Evolutionary conservation across 768 basidiomycete genomes (phyloP).

Genomic region (Hydnum rufescens): DNA sequence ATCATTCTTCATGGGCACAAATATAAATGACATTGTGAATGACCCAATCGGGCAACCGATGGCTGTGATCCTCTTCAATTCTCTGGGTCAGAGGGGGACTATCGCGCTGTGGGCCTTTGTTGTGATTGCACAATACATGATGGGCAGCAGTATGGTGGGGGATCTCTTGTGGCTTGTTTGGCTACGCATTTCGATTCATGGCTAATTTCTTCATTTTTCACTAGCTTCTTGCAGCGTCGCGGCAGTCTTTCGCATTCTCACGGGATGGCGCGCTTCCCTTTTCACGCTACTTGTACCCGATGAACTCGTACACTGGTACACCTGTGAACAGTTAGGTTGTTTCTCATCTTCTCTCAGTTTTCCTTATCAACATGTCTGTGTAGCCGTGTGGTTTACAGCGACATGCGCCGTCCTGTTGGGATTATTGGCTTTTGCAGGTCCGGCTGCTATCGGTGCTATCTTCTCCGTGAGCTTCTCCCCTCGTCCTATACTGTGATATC

Average conservation of each 20-base stretch:
- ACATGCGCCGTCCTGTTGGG: constrained; percentile 26
- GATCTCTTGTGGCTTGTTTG: too few relatives aligned
- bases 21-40: constrained; percentile 27
- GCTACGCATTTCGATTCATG: background rate
- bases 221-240: constrained; percentile 25
- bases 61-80: constrained; percentile 32
- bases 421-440: constrained; percentile 33
- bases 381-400: constrained; percentile 32
- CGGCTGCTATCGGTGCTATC: constrained; percentile 36
- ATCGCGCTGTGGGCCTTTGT: constrained; percentile 37
- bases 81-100: constrained; percentile 28
- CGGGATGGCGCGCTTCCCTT: constrained; percentile 50
- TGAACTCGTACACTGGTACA: constrained; percentile 33
- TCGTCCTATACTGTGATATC: too few relatives aligned
- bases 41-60: constrained; percentile 26
- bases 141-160: constrained; percentile 35
- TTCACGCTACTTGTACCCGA: constrained; percentile 36
- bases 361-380: background rate
- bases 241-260: constrained; percentile 54
- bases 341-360: background rate
- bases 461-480: too few relatives aligned
- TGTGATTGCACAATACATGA: constrained; percentile 33
- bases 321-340: constrained; percentile 27
- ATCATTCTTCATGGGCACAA: constrained; percentile 41
- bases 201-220: background rate